A percentile compares a stretch with the other conserved stretches of the same genome.
Evolutionary conservation across 371 early-diverging fungal genomes (phyloP).

Genomic region (Rhizopus microsporus): DNA sequence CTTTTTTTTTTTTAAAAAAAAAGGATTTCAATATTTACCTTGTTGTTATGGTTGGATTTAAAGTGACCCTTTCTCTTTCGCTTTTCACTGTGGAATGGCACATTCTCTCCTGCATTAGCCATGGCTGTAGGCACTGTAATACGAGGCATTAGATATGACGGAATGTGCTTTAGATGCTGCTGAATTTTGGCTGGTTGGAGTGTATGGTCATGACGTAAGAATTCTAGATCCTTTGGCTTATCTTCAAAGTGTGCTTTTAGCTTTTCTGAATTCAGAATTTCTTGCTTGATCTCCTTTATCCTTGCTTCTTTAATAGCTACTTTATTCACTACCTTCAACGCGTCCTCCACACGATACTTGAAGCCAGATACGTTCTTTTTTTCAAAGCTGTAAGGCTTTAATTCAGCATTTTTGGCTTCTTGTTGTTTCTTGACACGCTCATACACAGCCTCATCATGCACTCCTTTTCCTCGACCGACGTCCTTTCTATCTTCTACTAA

Average conservation of each 20-base stretch:
- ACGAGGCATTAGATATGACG: conserved; percentile 86
- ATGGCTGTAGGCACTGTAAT: conserved; percentile 48
- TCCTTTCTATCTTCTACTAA: conserved; percentile 30
- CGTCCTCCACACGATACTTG: conserved; percentile 89
- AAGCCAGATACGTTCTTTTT: conserved; percentile 90
- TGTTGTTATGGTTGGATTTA: conserved; percentile 13
- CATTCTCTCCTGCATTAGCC: conserved; percentile 19
- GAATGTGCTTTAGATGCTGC: conserved; percentile 90
- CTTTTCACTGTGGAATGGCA: conserved; percentile 38
- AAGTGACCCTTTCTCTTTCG: conserved; percentile 24
- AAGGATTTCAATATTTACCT: conserved; percentile 13
- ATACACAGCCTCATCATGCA: conserved; percentile 68
- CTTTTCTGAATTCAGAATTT: conserved; percentile 93
- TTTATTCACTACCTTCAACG: conserved; percentile 78
- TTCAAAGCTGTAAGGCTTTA: conserved; percentile 85
- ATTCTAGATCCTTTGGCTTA: conserved; percentile 90
- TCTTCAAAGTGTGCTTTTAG: conserved; percentile 96
- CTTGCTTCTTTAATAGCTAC: conserved; percentile 85
- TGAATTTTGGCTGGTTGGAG: conserved; percentile 80
- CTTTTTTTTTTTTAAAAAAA: conserved; percentile 12
- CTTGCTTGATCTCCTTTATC: conserved; percentile 88
- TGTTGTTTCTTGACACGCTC: conserved; percentile 74
- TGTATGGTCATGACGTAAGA: conserved; percentile 89
- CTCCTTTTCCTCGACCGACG: conserved; percentile 39
- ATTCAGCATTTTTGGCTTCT: conserved; percentile 58